Percentiles rank a stretch among this genome's conserved stretches.
These are phyloP conservation scores for Solanum medicagineum DNA, from an alignment of 257 asterid species.

Conservation along the genomic window DNA sequence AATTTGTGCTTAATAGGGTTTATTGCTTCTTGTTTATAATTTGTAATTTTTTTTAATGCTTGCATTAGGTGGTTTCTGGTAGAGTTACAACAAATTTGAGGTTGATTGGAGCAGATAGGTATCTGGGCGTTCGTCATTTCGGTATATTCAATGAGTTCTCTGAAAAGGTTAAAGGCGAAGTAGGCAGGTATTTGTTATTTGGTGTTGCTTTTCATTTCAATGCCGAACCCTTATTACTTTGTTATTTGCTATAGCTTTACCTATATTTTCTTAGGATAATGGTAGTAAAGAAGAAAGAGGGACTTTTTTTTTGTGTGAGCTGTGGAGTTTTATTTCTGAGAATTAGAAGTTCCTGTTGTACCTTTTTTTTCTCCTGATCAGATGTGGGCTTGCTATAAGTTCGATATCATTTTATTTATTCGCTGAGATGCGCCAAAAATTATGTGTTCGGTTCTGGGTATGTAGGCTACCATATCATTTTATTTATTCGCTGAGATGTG, in stretches of 20 bases:
- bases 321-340: not conserved
- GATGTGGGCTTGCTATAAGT: not conserved
- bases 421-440: not conserved
- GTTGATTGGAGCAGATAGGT: slow-evolving; percentile 18
- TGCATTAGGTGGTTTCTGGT: slow-evolving; percentile 32
- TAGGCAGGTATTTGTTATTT: slow-evolving; percentile 26
- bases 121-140: slow-evolving; percentile 43
- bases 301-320: not conserved
- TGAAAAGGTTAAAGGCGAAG: slow-evolving; percentile 57
- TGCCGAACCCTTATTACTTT: not conserved
- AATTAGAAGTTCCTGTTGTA: not conserved
- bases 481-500: not conserved
- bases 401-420: not conserved
- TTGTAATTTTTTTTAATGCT: not conserved
- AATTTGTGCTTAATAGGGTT: not conserved
- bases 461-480: not conserved
- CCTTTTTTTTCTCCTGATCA: not conserved
- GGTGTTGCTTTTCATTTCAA: not conserved
- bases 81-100: slow-evolving; percentile 16
- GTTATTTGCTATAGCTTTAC: not conserved
- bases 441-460: not conserved
- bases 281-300: not conserved
- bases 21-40: not conserved
- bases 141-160: slow-evolving; percentile 67
- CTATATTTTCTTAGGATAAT: not conserved